These are phyloP conservation scores for Gossypium turneri DNA, from an alignment of 345 rosid genomes.

Conservation along the genomic window DNA sequence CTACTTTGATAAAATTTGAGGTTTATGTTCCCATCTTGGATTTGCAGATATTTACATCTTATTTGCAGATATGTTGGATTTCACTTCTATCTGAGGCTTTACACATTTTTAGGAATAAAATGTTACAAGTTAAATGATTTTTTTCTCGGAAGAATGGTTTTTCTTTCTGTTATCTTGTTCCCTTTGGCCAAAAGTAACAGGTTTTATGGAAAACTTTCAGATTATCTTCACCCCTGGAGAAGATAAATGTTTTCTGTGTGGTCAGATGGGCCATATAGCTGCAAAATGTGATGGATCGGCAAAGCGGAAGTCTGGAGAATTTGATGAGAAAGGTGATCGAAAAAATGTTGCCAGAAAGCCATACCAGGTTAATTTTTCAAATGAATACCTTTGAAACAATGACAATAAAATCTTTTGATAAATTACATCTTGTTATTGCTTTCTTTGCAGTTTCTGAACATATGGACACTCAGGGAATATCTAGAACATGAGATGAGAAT, in stretches of 20 bases:
- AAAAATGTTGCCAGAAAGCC: conserved; percentile 64
- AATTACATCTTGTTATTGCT: not conserved
- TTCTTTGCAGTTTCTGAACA: conserved; percentile 68
- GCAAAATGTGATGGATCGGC: conserved; percentile 84
- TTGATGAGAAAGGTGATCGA: conserved; percentile 84
- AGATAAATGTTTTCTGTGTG: conserved; percentile 91
- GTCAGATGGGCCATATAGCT: conserved; percentile 92
- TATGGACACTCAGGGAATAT: conserved; percentile 94
- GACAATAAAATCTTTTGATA: not conserved
- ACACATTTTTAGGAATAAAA: not conserved
- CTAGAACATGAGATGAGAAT: conserved; percentile 75
- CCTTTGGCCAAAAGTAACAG: not conserved
- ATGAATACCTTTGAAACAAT: not conserved
- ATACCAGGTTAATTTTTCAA: conserved; percentile 54
- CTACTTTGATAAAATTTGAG: not conserved
- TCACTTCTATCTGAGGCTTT: not conserved
- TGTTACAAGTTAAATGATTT: not conserved
- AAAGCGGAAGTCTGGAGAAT: conserved; percentile 82
- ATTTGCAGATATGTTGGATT: not conserved
- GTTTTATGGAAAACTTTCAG: conserved; percentile 28
- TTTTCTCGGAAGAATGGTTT: not conserved
- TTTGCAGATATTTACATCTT: conserved; percentile 1
- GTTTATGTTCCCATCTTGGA: too few relatives aligned
- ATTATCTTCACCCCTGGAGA: conserved; percentile 72
- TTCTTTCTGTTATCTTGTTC: not conserved